phyloP scores from a whole-genome alignment of 805 yeast species.

The Candida ipomoeae region DNA sequence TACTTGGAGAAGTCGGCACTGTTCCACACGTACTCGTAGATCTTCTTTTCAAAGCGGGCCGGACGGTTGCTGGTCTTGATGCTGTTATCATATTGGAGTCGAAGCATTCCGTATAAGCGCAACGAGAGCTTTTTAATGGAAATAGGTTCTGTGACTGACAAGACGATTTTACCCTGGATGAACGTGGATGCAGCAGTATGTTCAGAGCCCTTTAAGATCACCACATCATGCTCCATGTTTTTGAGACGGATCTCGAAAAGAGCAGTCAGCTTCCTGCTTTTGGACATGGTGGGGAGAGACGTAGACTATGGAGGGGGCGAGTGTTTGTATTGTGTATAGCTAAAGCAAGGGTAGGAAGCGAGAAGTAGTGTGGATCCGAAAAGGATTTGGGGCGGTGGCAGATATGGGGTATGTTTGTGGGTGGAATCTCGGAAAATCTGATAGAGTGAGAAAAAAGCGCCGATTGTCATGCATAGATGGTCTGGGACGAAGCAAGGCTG shows the following conservation, averaged over 20 bases:
- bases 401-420: neutral
- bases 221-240: conserved; percentile 70
- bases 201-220: conserved; percentile 74
- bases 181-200: conserved; percentile 74
- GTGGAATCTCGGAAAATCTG: conserved; percentile 4
- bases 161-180: conserved; percentile 71
- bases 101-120: conserved; percentile 62
- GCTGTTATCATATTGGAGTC: conserved; percentile 54
- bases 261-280: conserved; percentile 25
- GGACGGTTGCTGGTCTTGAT: conserved; percentile 46
- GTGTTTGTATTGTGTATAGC: too few relatives aligned
- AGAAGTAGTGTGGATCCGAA: neutral
- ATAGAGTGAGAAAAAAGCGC: neutral
- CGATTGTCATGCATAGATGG: conserved; percentile 1
- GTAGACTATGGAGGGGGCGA: too few relatives aligned
- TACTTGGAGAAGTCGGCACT: conserved; percentile 51
- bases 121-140: conserved; percentile 60
- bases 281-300: conserved; percentile 12
- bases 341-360: neutral
- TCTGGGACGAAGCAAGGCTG: neutral
- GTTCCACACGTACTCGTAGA: conserved; percentile 81
- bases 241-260: conserved; percentile 52
- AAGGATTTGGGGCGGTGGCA: neutral
- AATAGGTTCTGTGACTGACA: conserved; percentile 73
- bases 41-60: conserved; percentile 50